These are phyloP conservation scores for Jacaranda copaia DNA, from an alignment of 257 asterid genomes.

Conservation along the genomic window DNA sequence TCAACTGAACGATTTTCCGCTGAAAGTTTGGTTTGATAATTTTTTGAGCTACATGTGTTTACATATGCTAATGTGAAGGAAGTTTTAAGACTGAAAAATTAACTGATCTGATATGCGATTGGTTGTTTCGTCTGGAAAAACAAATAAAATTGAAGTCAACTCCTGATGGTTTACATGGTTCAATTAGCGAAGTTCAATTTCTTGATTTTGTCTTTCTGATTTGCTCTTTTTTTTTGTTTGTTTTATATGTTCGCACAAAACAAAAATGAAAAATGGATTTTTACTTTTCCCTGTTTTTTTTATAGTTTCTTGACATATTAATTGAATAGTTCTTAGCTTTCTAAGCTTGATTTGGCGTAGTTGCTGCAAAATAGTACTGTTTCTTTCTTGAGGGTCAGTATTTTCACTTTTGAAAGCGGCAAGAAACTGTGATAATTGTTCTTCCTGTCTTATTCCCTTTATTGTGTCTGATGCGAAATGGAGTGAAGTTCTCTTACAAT, in stretches of 20 bases:
- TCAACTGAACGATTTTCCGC: not conserved
- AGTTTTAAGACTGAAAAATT: not conserved
- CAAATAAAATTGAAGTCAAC: not conserved
- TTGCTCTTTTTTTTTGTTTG: not conserved
- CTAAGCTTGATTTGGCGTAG: not conserved
- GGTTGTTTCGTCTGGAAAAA: not conserved
- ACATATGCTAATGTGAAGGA: not conserved
- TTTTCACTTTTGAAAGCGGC: not conserved
- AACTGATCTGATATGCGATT: constrained; percentile 3
- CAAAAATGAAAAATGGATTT: not conserved
- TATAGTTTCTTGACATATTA: not conserved
- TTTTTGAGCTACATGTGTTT: constrained; percentile 1
- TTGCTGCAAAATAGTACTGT: not conserved
- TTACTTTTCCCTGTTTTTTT: not conserved
- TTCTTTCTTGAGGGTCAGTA: constrained; percentile 2
- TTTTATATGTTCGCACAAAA: not conserved
- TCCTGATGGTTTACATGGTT: not conserved
- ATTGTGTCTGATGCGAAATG: constrained; percentile 10
- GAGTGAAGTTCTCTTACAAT: not conserved
- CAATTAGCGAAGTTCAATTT: not conserved
- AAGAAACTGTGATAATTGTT: not conserved
- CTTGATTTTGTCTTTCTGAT: not conserved
- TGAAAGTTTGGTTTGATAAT: not conserved
- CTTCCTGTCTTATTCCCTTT: not conserved
- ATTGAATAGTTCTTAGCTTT: not conserved